Conservation (phyloP, 192 early-diverging fungal species). For the Podila clonocystis region DNA sequence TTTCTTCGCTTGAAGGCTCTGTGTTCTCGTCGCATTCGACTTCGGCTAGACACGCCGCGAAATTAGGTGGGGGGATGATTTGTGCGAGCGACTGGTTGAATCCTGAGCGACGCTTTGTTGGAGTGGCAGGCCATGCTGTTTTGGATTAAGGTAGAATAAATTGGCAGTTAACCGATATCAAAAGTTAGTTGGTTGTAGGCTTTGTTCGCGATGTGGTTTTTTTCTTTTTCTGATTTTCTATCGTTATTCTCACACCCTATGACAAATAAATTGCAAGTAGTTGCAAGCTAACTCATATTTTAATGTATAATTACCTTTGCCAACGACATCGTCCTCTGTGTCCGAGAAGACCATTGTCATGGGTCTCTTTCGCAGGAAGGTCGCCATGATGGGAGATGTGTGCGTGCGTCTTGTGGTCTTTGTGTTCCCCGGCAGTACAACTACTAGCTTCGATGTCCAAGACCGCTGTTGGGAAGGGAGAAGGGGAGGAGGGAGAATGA, state of each 20-base stretch:
- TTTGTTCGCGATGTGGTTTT: too few species aligned
- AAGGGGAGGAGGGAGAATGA: too few species aligned
- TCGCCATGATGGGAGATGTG: background rate
- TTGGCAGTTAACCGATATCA: too few species aligned
- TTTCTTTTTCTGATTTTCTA: too few species aligned
- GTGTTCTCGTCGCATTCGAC: background rate
- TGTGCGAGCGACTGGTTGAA: background rate
- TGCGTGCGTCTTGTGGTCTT: background rate
- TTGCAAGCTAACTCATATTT: too few species aligned
- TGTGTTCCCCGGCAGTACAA: background rate
- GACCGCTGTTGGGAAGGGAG: too few species aligned
- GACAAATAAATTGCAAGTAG: too few species aligned
- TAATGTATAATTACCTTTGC: too few species aligned
- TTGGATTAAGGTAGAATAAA: background rate
- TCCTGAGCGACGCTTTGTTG: slow-evolving; percentile 4
- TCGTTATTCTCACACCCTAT: too few species aligned
- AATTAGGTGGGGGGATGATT: background rate
- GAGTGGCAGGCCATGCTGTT: slow-evolving; percentile 1
- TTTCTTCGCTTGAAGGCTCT: background rate
- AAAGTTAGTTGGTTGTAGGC: too few species aligned
- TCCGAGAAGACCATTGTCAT: slow-evolving; percentile 3
- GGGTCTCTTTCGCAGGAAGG: slow-evolving; percentile 2
- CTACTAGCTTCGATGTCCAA: too few species aligned
- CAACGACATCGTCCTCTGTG: background rate
- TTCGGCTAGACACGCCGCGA: background rate